phyloP scores from a whole-genome alignment of 306 rosid species.

The Herpetospermum pedunculosum region DNA sequence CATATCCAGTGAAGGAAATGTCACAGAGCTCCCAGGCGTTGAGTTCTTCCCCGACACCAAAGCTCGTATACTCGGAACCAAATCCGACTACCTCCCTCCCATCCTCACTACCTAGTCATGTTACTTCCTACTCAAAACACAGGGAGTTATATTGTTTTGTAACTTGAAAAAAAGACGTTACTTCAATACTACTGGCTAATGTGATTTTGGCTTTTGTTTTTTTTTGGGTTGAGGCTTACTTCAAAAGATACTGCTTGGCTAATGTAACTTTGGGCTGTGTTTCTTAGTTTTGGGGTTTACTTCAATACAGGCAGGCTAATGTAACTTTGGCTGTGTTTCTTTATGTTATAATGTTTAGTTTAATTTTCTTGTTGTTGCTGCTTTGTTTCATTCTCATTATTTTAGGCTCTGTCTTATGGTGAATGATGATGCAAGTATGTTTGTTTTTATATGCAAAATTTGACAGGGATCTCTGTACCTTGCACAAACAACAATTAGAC shows the following conservation, averaged over 20 bases:
- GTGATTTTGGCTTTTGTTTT: not conserved
- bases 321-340: not conserved
- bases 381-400: not conserved
- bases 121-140: conserved; percentile 7
- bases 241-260: not conserved
- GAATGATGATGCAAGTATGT: not conserved
- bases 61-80: conserved; percentile 51
- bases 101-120: conserved; percentile 53
- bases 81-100: conserved; percentile 58
- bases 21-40: conserved; percentile 46
- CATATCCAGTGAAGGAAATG: conserved; percentile 31
- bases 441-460: not conserved
- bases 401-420: not conserved
- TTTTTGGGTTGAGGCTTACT: not conserved
- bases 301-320: not conserved
- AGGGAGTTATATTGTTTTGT: not conserved
- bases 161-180: not conserved
- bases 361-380: not conserved
- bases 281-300: not conserved
- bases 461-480: too few relatives aligned
- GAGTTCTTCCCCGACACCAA: conserved; percentile 62
- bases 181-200: not conserved
- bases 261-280: not conserved
- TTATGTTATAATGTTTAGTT: not conserved
- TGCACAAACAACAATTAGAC: too few relatives aligned